Conservation (phyloP, 371 early-diverging fungal species). For the Dichotomocladium elegans region DNA sequence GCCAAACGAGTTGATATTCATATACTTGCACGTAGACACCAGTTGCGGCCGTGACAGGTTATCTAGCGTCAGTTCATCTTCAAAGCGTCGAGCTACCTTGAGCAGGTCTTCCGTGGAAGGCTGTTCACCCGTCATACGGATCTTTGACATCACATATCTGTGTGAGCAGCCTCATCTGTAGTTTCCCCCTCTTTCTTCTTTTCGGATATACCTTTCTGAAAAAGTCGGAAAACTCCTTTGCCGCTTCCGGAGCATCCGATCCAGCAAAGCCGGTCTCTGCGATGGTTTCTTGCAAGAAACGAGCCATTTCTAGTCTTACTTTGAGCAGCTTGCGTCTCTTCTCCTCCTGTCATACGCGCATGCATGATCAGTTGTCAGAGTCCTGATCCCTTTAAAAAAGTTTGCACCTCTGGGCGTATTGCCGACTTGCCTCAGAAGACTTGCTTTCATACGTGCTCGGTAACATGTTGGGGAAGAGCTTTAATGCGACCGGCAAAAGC, state of each 20-base stretch:
- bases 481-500: slow-evolving; percentile 85
- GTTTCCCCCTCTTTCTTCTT: not conserved
- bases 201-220: slow-evolving; percentile 63
- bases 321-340: slow-evolving; percentile 84
- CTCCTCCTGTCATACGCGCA: slow-evolving; percentile 67
- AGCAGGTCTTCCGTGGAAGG: slow-evolving; percentile 83
- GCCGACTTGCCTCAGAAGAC: slow-evolving; percentile 57
- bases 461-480: slow-evolving; percentile 95
- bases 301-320: slow-evolving; percentile 91
- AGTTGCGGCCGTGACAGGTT: slow-evolving; percentile 93
- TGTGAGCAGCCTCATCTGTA: not conserved
- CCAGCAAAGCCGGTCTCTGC: slow-evolving; percentile 77
- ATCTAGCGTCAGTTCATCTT: slow-evolving; percentile 91
- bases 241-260: slow-evolving; percentile 53
- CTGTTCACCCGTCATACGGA: slow-evolving; percentile 82
- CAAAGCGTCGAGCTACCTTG: slow-evolving; percentile 80
- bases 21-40: slow-evolving; percentile 90
- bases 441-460: slow-evolving; percentile 95
- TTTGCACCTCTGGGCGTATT: not conserved
- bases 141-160: slow-evolving; percentile 50
- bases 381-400: not conserved
- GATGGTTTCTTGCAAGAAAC: slow-evolving; percentile 93
- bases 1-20: slow-evolving; percentile 93
- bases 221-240: slow-evolving; percentile 77
- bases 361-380: not conserved